Evolutionary conservation across 768 basidiomycete species (phyloP), one percentile per base, ranked within the genome.

Genomic region (Mycena maculata): DNA sequence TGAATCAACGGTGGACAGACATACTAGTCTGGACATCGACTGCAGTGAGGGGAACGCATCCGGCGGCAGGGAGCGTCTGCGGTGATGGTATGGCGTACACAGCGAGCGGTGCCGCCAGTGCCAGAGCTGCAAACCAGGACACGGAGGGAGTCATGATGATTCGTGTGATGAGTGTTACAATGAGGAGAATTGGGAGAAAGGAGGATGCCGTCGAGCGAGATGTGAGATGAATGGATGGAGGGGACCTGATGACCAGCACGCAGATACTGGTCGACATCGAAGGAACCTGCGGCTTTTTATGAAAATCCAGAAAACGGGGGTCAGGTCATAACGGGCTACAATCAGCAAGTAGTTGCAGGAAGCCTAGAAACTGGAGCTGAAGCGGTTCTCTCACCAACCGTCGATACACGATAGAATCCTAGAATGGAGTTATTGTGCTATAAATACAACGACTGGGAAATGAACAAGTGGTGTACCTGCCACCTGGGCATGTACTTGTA

Each of bases 201-300:
- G 36, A 38, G 36, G 16, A 38, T 9, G 16, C 9, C 36, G 9
- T 9, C 10, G 36, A 38, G 36, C 10, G 44, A 45, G 11, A 20
- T 18, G 7, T 9, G 8, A 18, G 27, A 25, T 49, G 22, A 11
- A 49, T 6, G 8, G 10, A 49, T 8, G n/a, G 13, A 33, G 30
- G 4, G 20, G 18, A 50, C 31, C 49, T 33, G 49, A 50, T 50
- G 49, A 50, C 49, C 49, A 50, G 49, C 49, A 50, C 49, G 31
- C 49, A 50, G 49, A 50, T 50, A 30, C 27, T 50, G 49, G 13
- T 33, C 8, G 31, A 50, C 27, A 22, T 23, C 45, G 45, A 22
- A 23, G 7, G 3, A 7, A 23, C 15, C 22, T 47, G 45, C 22
- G 4, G 4, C 23, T 47, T 47, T 23, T 47, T n/a, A n/a, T n/a